Conservation (phyloP, 495 filamentous ascomycete genomes). For the Annulohypoxylon nitens region DNA sequence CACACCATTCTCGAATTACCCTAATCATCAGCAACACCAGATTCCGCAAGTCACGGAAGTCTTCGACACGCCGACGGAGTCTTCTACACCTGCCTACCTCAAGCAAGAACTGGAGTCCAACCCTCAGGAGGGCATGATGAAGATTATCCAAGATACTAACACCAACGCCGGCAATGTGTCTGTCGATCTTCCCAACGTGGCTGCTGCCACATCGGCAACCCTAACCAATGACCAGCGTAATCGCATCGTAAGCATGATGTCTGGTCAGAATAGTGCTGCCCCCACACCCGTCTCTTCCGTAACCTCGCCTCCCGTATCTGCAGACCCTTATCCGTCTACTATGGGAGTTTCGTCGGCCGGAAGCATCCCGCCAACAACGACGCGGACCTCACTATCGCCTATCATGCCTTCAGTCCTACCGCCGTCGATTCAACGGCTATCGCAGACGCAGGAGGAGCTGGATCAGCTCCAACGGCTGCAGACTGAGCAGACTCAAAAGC, state of each 20-base stretch:
- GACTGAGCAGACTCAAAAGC: conserved; percentile 75
- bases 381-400: conserved; percentile 59
- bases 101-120: conserved; percentile 63
- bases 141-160: conserved; percentile 84
- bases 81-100: conserved; percentile 58
- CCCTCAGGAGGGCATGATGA: conserved; percentile 84
- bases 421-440: conserved; percentile 69
- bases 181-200: conserved; percentile 80
- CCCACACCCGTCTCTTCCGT: conserved; percentile 44
- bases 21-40: conserved; percentile 50
- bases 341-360: conserved; percentile 45
- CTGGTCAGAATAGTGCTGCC: conserved; percentile 50
- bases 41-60: conserved; percentile 64
- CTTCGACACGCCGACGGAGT: conserved; percentile 57
- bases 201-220: conserved; percentile 76
- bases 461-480: conserved; percentile 80
- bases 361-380: conserved; percentile 51
- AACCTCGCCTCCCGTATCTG: conserved; percentile 43
- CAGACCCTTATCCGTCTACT: conserved; percentile 15
- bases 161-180: conserved; percentile 67
- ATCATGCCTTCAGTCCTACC: conserved; percentile 71
- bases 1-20: conserved; percentile 48
- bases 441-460: conserved; percentile 76
- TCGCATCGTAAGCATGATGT: conserved; percentile 84
- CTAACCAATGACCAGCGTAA: conserved; percentile 83